phyloP scores from a whole-genome alignment of 345 rosid genomes.

The Noccaea bulbosa region DNA sequence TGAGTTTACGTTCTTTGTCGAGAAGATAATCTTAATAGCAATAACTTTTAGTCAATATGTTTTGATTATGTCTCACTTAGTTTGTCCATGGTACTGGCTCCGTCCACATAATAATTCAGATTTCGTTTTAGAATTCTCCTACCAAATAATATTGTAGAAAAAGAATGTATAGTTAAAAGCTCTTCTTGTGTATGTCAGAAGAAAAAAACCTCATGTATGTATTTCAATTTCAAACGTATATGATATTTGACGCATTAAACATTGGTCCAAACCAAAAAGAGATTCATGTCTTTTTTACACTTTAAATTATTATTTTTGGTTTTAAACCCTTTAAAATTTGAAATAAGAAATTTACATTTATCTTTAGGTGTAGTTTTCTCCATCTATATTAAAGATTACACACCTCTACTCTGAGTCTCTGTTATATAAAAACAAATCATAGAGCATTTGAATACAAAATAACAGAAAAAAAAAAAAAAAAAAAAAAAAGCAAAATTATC shows the following conservation, averaged over 20 bases:
- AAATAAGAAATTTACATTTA: slow-evolving; percentile 1
- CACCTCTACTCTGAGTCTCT: not conserved
- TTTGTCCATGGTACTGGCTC: slow-evolving; percentile 6
- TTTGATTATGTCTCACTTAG: not conserved
- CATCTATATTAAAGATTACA: slow-evolving; percentile 32
- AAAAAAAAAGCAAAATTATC: slow-evolving; percentile 28
- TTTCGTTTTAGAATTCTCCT: not conserved
- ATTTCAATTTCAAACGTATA: not conserved
- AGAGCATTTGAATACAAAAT: not conserved
- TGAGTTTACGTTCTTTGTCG: not conserved
- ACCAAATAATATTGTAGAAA: not conserved
- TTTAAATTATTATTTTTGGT: not conserved
- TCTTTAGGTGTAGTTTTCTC: slow-evolving; percentile 24
- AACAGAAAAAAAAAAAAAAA: not conserved
- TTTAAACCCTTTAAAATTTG: not conserved
- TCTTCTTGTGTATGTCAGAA: not conserved
- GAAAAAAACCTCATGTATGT: not conserved
- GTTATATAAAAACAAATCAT: slow-evolving; percentile 8
- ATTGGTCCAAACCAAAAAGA: slow-evolving; percentile 11
- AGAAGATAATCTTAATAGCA: not conserved
- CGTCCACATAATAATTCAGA: not conserved
- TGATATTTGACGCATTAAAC: not conserved
- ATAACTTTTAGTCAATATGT: not conserved
- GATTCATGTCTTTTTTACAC: not conserved
- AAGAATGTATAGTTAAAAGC: slow-evolving; percentile 3